phyloP scores from a whole-genome alignment of 306 rosid genomes.

The Cucurbita pepo region DNA sequence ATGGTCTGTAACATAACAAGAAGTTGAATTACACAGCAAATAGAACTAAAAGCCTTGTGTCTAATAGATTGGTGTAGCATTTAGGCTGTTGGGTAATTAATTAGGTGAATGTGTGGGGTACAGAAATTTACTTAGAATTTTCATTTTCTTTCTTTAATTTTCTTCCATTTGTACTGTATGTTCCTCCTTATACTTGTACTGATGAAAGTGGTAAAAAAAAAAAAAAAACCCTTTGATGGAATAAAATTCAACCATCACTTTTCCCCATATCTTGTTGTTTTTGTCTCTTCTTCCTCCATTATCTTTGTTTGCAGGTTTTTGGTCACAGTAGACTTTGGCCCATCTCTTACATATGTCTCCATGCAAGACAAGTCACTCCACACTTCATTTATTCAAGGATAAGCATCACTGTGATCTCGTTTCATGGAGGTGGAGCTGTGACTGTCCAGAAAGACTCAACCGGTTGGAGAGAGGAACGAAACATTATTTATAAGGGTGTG shows the following conservation, averaged over 20 bases:
- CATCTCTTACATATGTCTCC: neutral
- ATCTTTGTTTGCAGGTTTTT: conserved; percentile 9
- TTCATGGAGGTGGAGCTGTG: neutral
- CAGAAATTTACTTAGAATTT: conserved; percentile 47
- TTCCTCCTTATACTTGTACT: conserved; percentile 67
- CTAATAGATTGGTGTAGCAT: conserved; percentile 67
- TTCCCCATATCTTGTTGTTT: conserved; percentile 12
- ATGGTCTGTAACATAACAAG: conserved; percentile 15
- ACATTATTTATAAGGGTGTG: no score
- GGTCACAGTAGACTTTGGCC: neutral
- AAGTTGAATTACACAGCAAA: conserved; percentile 24
- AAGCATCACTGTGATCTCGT: no score
- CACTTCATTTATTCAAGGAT: no score
- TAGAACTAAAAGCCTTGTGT: conserved; percentile 62
- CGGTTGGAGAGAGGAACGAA: no score
- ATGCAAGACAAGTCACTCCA: conserved; percentile 15
- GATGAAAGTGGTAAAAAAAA: conserved; percentile 43
- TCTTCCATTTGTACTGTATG: conserved; percentile 40
- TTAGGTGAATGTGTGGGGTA: conserved; percentile 49
- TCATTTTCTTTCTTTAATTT: conserved; percentile 7
- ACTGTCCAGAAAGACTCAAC: neutral
- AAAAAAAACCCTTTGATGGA: conserved; percentile 19
- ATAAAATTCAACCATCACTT: conserved; percentile 45
- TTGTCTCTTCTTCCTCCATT: conserved; percentile 13
- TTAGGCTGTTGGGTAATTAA: conserved; percentile 20